A percentile compares a stretch with the other conserved stretches of the same genome.
Evolutionary conservation across 371 early-diverging fungal genomes (phyloP).

Genomic region (Rhizopus stolonifer): DNA sequence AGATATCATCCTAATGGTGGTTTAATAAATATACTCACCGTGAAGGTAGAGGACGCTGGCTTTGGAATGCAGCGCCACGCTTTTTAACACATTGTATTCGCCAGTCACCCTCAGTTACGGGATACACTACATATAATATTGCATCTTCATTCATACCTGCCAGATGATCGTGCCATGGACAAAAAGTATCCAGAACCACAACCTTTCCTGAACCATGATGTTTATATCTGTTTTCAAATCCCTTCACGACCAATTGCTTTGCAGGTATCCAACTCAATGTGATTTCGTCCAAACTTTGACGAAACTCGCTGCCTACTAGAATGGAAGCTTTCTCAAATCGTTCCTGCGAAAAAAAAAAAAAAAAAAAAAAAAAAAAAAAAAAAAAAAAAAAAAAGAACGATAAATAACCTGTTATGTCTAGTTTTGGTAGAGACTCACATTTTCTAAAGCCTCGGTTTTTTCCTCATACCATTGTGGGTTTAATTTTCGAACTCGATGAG

Average conservation of each 20-base stretch:
- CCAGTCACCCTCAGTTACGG: neutral
- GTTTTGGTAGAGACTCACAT: neutral
- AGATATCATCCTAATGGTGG: neutral
- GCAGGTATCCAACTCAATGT: conserved; percentile 3
- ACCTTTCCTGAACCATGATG: conserved; percentile 7
- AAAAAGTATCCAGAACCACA: neutral
- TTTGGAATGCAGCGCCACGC: neutral
- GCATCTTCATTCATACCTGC: neutral
- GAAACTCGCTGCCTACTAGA: conserved; percentile 6
- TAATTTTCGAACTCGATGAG: conserved; percentile 1
- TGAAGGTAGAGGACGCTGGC: neutral
- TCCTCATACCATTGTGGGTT: conserved; percentile 6
- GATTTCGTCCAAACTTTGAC: neutral
- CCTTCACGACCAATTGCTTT: neutral
- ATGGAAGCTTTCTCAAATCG: conserved; percentile 10
- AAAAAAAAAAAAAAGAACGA: neutral
- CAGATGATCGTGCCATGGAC: conserved; percentile 9
- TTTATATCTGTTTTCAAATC: conserved; percentile 1
- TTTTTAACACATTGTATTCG: conserved; percentile 1
- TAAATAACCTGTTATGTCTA: neutral
- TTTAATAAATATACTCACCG: neutral
- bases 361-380: no score
- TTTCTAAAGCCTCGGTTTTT: neutral
- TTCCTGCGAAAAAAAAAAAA: neutral
- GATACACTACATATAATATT: neutral